Evolutionary conservation across 495 filamentous ascomycete species (phyloP).

Genomic region (Stereocaulon alpinum): DNA sequence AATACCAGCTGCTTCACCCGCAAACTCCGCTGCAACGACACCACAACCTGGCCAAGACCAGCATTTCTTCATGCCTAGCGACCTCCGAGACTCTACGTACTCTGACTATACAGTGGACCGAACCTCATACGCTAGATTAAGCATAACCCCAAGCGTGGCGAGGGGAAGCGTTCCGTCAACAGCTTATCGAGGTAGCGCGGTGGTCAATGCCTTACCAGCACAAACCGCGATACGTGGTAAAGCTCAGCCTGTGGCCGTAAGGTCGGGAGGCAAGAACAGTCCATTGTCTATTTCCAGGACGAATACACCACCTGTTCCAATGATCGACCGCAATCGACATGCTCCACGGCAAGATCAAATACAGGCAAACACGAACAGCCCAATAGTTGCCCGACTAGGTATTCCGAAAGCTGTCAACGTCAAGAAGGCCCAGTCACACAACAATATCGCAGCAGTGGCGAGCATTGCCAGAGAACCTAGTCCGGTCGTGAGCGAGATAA

Average conservation of each 20-base stretch:
- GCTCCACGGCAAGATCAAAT: conserved; percentile 5
- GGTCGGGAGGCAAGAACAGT: conserved; percentile 37
- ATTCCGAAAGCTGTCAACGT: conserved; percentile 24
- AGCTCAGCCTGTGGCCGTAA: conserved; percentile 84
- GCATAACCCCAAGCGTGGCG: conserved; percentile 49
- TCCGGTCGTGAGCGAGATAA: conserved; percentile 5
- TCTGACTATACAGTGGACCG: conserved; percentile 59
- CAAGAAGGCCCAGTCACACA: conserved; percentile 16
- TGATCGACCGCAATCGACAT: conserved; percentile 15
- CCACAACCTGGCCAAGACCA: conserved; percentile 58
- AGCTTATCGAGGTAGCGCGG: conserved; percentile 78
- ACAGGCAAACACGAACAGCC: conserved; percentile 19
- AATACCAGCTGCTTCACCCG: conserved; percentile 55
- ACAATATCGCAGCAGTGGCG: conserved; percentile 11
- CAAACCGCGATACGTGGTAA: conserved; percentile 76
- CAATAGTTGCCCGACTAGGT: conserved; percentile 23
- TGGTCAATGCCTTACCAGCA: conserved; percentile 69
- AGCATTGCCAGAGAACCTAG: conserved; percentile 9
- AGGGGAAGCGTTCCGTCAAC: conserved; percentile 83
- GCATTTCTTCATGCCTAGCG: conserved; percentile 88
- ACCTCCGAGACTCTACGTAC: conserved; percentile 80
- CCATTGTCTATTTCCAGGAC: conserved; percentile 20
- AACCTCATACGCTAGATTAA: conserved; percentile 49
- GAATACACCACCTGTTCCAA: conserved; percentile 18
- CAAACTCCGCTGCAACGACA: conserved; percentile 40